Evolutionary conservation across 306 rosid species (phyloP), one percentile per base, ranked within the genome.

Genomic region (Prunus salicina): DNA sequence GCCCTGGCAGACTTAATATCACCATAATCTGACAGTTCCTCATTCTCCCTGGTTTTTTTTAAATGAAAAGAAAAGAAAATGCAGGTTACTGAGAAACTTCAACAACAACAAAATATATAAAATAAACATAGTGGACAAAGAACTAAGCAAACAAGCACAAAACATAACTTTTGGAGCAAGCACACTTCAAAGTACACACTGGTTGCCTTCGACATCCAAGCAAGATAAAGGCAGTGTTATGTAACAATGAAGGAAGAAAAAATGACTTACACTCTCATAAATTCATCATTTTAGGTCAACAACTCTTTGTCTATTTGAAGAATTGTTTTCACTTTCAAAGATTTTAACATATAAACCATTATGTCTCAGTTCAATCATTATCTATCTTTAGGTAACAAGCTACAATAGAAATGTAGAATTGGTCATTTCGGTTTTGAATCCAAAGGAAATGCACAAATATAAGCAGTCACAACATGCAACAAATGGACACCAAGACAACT

Each of bases 11-110:
- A 86, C 68, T 84, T 88, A 4, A 91, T 86, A 82, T 89, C 94
- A 18, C 93, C 95, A 81, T 89, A 87, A 80, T 89, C 89, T 13
- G 95, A 89, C 75, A 92, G 80, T 82, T 89, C 95, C 77, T 88
- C 97, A 41, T 88, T 89, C 77, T 88, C 91, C 88, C 97, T 92
- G 71, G 2, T 9, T 56, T n/a, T 56, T 9, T 56, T n/a, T 20
- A 2, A 1, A 20, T 19, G 1, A 52, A 52, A 52, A 55, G 1
- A 56, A 56, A 8, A 49, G 0, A 41, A n/a, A 14, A 64, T 52
- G 49, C 55, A 19, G 28, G 22, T 34, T 34, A 34, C 41, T 34
- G 41, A 34, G 45, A 69, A 49, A 69, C 60, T 9, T 47, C n/a
- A 12, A 20, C 2, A 25, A 25, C 0, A 6, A 6, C 8, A 53